Evolutionary conservation across 2,329 filamentous ascomycete genomes (phyloP), one percentile per base, ranked within the genome.

Genomic region (Diaporthe citri): DNA sequence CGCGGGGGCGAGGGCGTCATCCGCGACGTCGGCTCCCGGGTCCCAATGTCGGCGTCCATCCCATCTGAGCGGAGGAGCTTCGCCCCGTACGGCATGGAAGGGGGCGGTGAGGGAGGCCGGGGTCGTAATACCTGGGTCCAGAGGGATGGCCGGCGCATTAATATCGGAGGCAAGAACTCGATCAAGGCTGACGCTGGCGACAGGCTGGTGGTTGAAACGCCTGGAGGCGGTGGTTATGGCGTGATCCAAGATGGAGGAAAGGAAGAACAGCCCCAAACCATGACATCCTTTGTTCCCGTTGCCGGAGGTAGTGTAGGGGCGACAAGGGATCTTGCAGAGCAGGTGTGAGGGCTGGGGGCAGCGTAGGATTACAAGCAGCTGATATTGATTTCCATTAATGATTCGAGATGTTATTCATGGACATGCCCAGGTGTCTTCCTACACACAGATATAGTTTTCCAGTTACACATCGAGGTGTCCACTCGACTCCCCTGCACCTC

Each of bases 141-240:
- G 76, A 77, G 22, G 77, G 80, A 1, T 76, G 66, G 13, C 22
- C 80, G 81, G 31, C 76, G 74, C 71, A 79, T 83, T 15, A 82
- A 78, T 41, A 77, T 84, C 9, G 82, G 82, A 3, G 77, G 80
- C 0, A 81, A 84, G 73, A 80, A 52, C 6, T 80, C 10, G 75
- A 81, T 60, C 75, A 82, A 5, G 74, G 78, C 39, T 66, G 83
- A 10, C 28, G 75, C 15, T 77, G 83, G 83, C 0, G 83, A 84
- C 75, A 79, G 80, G 20, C 78, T 84, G n/a, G 81, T 83, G 57
- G 78, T 83, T 4, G 82, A 84, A n/a, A 83, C 82, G 1, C 82
- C 82, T 2, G 82, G 82, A 1, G 82, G 82, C 1, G 82, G 82
- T 12, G 82, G 76, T 64, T 78, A 76, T 28, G 67, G 41, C 6